A percentile compares a stretch with the other conserved stretches of the same genome.
Evolutionary conservation across 2,329 filamentous ascomycete species (phyloP).

Genomic region (Thermothelomyces thermophilus): DNA sequence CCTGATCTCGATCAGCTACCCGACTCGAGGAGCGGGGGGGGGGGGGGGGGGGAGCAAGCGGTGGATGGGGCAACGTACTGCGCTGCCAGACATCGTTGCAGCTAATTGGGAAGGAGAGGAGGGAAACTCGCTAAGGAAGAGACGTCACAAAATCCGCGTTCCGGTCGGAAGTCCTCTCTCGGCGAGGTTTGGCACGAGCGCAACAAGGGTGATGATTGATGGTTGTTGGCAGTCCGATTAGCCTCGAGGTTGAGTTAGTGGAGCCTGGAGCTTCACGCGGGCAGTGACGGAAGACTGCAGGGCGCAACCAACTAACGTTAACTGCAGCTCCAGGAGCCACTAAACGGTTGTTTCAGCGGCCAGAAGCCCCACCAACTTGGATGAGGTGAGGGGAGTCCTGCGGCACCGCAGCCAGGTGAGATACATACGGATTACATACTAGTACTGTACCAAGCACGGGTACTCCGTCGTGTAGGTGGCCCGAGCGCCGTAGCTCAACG

Average conservation of each 20-base stretch:
- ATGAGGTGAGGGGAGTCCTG: background rate
- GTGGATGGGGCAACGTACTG: conserved; percentile 30
- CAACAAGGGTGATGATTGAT: background rate
- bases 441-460: too few relatives aligned
- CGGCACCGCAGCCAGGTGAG: background rate
- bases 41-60: too few relatives aligned
- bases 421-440: too few relatives aligned
- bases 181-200: background rate
- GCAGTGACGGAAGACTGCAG: conserved; percentile 6
- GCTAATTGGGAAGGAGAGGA: background rate
- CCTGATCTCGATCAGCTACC: conserved; percentile 44
- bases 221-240: background rate
- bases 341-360: background rate
- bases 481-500: conserved; percentile 8
- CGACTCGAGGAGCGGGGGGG: too few relatives aligned
- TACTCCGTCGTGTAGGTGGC: background rate
- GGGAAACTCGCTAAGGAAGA: background rate
- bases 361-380: conserved; percentile 4
- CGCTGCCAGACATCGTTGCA: conserved; percentile 35
- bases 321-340: background rate
- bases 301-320: conserved; percentile 5
- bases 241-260: too few relatives aligned
- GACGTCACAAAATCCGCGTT: background rate
- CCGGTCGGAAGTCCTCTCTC: background rate
- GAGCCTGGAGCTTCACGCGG: conserved; percentile 18